These are phyloP conservation scores for Pseudozyma hubeiensis DNA, from an alignment of 1,284 basidiomycete species.

Conservation along the genomic window DNA sequence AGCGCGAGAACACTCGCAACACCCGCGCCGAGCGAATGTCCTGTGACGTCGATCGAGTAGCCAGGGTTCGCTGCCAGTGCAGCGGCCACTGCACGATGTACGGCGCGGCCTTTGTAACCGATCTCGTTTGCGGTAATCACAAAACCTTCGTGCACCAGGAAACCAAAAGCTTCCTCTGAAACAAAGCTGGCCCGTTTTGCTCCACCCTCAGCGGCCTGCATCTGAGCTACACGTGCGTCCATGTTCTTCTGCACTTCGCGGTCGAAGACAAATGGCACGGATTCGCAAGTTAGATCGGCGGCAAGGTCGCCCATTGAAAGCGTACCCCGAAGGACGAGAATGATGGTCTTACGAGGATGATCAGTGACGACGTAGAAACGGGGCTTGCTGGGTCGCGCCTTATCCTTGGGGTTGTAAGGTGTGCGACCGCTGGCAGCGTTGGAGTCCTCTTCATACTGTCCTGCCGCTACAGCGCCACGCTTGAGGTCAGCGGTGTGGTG, in stretches of 20 bases:
- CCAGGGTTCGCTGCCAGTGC: slow-evolving; percentile 77
- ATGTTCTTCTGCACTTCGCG: slow-evolving; percentile 25
- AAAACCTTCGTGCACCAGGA: slow-evolving; percentile 75
- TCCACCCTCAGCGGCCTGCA: background rate
- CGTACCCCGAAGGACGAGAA: slow-evolving; percentile 63
- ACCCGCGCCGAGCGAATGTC: slow-evolving; percentile 88
- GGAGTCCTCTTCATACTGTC: slow-evolving; percentile 46
- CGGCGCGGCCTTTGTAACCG: slow-evolving; percentile 80
- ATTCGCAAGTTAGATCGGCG: slow-evolving; percentile 67
- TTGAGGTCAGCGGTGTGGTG: slow-evolving; percentile 55
- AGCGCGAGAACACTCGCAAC: slow-evolving; percentile 81
- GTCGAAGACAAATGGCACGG: slow-evolving; percentile 37
- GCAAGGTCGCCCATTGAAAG: slow-evolving; percentile 64
- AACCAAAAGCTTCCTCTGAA: slow-evolving; percentile 10
- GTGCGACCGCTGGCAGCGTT: background rate
- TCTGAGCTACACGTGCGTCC: background rate
- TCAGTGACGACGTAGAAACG: slow-evolving; percentile 64
- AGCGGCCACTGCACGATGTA: slow-evolving; percentile 79
- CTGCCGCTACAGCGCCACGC: slow-evolving; percentile 38
- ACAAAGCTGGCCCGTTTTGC: slow-evolving; percentile 1
- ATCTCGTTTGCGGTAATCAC: slow-evolving; percentile 80
- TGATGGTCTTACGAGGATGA: slow-evolving; percentile 54
- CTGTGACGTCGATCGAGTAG: slow-evolving; percentile 74
- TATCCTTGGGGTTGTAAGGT: slow-evolving; percentile 16
- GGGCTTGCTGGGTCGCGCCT: slow-evolving; percentile 46